Percentiles rank a stretch among this genome's conserved stretches.
These are phyloP conservation scores for Cladosporium sp. DNA, from an alignment of 2,329 filamentous ascomycete species.

Conservation along the genomic window DNA sequence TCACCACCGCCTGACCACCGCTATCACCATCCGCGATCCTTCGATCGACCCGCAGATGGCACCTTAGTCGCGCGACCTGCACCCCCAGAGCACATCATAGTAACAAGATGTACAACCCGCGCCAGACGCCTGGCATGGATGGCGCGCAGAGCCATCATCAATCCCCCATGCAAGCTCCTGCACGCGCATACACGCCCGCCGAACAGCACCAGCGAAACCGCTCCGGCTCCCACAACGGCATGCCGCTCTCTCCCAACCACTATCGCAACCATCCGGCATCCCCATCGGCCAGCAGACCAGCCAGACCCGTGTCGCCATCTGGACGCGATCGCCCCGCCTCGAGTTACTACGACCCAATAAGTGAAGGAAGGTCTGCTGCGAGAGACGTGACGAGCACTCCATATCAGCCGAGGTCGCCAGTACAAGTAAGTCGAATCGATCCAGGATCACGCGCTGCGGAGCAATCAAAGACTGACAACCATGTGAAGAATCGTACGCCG, in stretches of 20 bases:
- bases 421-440: constrained; percentile 27
- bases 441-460: background rate
- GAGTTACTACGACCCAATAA: constrained; percentile 53
- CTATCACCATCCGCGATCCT: background rate
- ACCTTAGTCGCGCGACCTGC: background rate
- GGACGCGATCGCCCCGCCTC: constrained; percentile 43
- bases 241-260: constrained; percentile 28
- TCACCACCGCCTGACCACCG: background rate
- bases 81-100: background rate
- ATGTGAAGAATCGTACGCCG: constrained; percentile 25
- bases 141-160: constrained; percentile 30
- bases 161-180: constrained; percentile 36
- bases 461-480: constrained; percentile 1
- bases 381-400: constrained; percentile 36
- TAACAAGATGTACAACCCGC: constrained; percentile 13
- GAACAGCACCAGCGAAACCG: constrained; percentile 30
- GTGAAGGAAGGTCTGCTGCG: constrained; percentile 46
- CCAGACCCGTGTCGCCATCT: constrained; percentile 25
- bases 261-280: constrained; percentile 38
- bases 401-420: constrained; percentile 38
- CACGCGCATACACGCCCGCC: constrained; percentile 36
- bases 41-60: constrained; percentile 13
- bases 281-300: constrained; percentile 39
- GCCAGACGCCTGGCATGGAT: constrained; percentile 23
- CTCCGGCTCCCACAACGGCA: constrained; percentile 30